Percentiles rank a stretch among this genome's conserved stretches.
These are phyloP conservation scores for Neofusicoccum laricinum DNA, from an alignment of 2,329 filamentous ascomycete genomes.

Conservation along the genomic window DNA sequence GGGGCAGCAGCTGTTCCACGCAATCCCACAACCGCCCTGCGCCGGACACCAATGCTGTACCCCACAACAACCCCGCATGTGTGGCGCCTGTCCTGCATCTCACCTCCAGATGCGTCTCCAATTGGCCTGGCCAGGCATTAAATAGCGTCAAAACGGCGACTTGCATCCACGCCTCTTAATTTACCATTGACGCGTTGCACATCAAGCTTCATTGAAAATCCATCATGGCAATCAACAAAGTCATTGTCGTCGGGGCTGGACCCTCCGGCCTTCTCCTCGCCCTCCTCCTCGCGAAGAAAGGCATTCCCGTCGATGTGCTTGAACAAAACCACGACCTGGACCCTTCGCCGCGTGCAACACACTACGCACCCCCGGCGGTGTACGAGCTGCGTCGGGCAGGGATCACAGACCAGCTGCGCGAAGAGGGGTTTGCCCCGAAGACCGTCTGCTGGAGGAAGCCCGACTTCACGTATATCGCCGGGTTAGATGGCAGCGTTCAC, in stretches of 20 bases:
- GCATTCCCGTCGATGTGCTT: slow-evolving; percentile 50
- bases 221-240: background rate
- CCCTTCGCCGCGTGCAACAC: slow-evolving; percentile 56
- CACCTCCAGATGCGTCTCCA: background rate
- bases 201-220: background rate
- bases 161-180: background rate
- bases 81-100: background rate
- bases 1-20: background rate
- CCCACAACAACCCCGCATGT: background rate
- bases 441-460: slow-evolving; percentile 43
- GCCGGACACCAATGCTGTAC: background rate
- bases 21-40: background rate
- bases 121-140: background rate
- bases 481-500: slow-evolving; percentile 3
- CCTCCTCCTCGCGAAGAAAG: slow-evolving; percentile 49
- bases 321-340: slow-evolving; percentile 53
- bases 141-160: background rate
- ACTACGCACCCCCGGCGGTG: slow-evolving; percentile 56
- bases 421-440: slow-evolving; percentile 36
- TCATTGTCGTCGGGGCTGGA: slow-evolving; percentile 29
- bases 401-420: slow-evolving; percentile 47
- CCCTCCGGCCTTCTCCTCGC: slow-evolving; percentile 31
- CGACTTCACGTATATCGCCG: slow-evolving; percentile 14
- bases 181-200: background rate
- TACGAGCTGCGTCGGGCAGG: slow-evolving; percentile 55